Evolutionary conservation across 768 basidiomycete species (phyloP), one percentile per base, ranked within the genome.

Genomic region (Suillus clintonianus): DNA sequence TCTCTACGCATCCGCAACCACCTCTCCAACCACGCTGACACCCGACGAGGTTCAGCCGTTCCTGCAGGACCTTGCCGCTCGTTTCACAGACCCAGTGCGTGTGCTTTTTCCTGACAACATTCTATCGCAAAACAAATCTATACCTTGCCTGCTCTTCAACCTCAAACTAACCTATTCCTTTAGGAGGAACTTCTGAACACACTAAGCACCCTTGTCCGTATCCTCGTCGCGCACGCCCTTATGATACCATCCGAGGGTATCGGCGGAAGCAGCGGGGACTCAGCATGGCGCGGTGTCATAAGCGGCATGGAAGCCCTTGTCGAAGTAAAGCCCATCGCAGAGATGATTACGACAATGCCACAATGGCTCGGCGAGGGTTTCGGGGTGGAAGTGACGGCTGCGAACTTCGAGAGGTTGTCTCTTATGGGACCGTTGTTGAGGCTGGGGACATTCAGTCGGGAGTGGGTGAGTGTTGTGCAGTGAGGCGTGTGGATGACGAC

Each of bases 401-500:
- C 82, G 3, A 83, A 77, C 3, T 88, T 95, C 70, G 92, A 94
- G 75, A 78, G 62, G 14, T 68, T 76, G 66, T 91, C 88, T 57
- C 78, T 98, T 48, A 78, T 99, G 67, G 97, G 97, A 0, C 95
- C 94, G 1, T 76, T 98, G 32, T 86, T 91, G 65, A 81, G 95
- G 39, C 80, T 99, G 59, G 90, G 91, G 43, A 88, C 95, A 6
- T 98, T 97, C 72, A 85, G 89, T n/a, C 79, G 87, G 61, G 92
- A 99, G 83, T 96, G 94, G 89, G 91, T 96, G 72, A 68, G 84
- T 78, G 70, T 63, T 22, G 10, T 19, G 2, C 24, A 17, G 17
- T 17, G 17, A 37, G 15, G 22, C 22, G 24, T 27, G 17, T 24
- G 24, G 5, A 56, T 56, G 54, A 56, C 24, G 22, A 24, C 1